These are phyloP conservation scores for Russula ochroleuca DNA, from an alignment of 768 basidiomycete genomes.

Conservation along the genomic window DNA sequence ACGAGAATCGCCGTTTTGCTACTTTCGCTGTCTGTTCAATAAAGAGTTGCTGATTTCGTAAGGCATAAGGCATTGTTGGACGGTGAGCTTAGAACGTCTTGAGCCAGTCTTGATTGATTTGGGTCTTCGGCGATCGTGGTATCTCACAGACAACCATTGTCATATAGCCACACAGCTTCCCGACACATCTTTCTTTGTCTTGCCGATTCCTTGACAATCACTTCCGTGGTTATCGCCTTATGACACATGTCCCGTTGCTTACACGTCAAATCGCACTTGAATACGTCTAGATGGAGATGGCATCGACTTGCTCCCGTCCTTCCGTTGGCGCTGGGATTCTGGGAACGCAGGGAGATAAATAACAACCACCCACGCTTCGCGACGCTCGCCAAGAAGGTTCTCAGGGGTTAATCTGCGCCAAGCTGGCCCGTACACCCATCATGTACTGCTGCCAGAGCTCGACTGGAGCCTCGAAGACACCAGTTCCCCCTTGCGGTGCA, in stretches of 20 bases:
- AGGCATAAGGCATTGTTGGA: conserved; percentile 71
- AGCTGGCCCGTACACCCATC: conserved; percentile 41
- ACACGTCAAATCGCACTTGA: conserved; percentile 63
- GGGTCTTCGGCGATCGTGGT: conserved; percentile 62
- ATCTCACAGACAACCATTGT: conserved; percentile 78
- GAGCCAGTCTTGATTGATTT: conserved; percentile 2
- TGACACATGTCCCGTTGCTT: conserved; percentile 78
- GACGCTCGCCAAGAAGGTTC: conserved; percentile 74
- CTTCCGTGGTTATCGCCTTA: conserved; percentile 88
- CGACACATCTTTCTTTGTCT: conserved; percentile 86
- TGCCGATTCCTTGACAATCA: conserved; percentile 85
- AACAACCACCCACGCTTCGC: conserved; percentile 82
- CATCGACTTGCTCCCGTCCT: conserved; percentile 72
- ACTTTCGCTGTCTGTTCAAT: conserved; percentile 76
- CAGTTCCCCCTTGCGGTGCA: conserved; percentile 7
- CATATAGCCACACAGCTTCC: conserved; percentile 73
- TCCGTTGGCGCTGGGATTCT: no score
- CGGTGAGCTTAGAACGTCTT: conserved; percentile 47
- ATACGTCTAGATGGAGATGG: conserved; percentile 83
- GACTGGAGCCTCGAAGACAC: conserved; percentile 44
- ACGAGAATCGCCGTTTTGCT: conserved; percentile 76
- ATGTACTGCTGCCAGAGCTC: conserved; percentile 40
- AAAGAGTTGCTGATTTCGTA: no score
- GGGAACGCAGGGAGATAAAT: conserved; percentile 77
- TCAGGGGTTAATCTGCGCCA: conserved; percentile 67